phyloP scores from a whole-genome alignment of 139 green algal genomes.

The Limnomonas spitsbergensis region DNA sequence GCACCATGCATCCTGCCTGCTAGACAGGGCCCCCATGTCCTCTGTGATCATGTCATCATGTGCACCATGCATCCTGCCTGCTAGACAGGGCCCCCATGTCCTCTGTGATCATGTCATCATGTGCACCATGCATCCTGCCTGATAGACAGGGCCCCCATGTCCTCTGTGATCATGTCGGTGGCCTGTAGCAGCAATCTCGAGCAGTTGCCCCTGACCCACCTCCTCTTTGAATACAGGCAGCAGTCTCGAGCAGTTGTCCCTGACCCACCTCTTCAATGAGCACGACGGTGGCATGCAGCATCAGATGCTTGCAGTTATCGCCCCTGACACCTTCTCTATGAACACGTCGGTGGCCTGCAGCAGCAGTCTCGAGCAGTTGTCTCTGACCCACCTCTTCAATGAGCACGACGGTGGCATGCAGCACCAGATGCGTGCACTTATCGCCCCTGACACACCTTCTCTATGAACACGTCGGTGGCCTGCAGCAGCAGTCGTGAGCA shows the following conservation, averaged over 20 bases:
- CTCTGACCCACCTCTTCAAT: too few relatives aligned
- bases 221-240: too few relatives aligned
- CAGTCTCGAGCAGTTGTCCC: neutral
- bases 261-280: conserved; percentile 66
- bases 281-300: conserved; percentile 48
- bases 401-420: too few relatives aligned
- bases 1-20: too few relatives aligned
- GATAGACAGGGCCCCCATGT: too few relatives aligned
- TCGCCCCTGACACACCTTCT: conserved; percentile 43
- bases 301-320: conserved; percentile 39
- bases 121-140: too few relatives aligned
- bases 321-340: conserved; percentile 65
- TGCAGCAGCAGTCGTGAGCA: conserved; percentile 51
- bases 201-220: too few relatives aligned
- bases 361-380: conserved; percentile 45
- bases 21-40: too few relatives aligned
- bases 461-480: conserved; percentile 58
- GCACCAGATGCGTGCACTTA: neutral
- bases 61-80: too few relatives aligned
- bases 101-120: too few relatives aligned
- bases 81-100: too few relatives aligned
- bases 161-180: conserved; percentile 63
- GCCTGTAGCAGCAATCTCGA: conserved; percentile 49
- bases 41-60: too few relatives aligned
- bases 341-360: conserved; percentile 59